Evolutionary conservation across 2,329 filamentous ascomycete genomes (phyloP), one percentile per base, ranked within the genome.

Genomic region (Simplicillium sp.): DNA sequence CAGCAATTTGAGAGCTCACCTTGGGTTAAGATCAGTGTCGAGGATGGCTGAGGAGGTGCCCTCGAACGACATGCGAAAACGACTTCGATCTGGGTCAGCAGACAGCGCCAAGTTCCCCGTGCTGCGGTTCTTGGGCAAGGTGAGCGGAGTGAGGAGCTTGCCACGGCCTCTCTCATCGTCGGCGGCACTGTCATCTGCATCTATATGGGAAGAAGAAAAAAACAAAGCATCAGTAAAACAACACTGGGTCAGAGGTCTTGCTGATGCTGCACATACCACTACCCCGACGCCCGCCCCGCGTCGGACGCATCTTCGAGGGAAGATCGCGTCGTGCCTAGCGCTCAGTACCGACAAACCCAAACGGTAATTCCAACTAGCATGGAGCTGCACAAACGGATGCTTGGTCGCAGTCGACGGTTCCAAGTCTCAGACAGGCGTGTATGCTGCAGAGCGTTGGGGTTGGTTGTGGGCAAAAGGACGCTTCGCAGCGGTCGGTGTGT

Each of bases 51-150:
- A 70, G 45, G 76, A 70, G 39, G 80, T 75, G 43, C 78, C 80
- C 60, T 92, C 87, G 55, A 89, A 80, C 38, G 87, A 90, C 63
- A 87, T 81, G 46, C 84, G 81, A 58, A 80, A 71, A 64, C 77
- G 69, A 49, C 72, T 69, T 48, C 73, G 77, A 49, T 81, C 77
- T 38, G 74, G 60, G 45, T 75, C 70, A 47, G 58, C 57, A 48
- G 65, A 57, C 48, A 71, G 57, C 43, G 67, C 61, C 44, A 82
- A 66, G 54, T 80, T 81, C 39, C 75, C 71, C n/a, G 77, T 80
- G 57, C 77, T 81, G 52, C 73, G 68, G 57, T 80, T 82, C 60
- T 80, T 82, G 43, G 77, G 76, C 42, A 82, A 63, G 45, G 70
- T 66, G 43, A 76, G 56, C 36, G 68, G 59, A 34, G 67, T 61